These are phyloP conservation scores for Gamsiella multidivaricata DNA, from an alignment of 192 early-diverging fungal genomes.

Conservation along the genomic window DNA sequence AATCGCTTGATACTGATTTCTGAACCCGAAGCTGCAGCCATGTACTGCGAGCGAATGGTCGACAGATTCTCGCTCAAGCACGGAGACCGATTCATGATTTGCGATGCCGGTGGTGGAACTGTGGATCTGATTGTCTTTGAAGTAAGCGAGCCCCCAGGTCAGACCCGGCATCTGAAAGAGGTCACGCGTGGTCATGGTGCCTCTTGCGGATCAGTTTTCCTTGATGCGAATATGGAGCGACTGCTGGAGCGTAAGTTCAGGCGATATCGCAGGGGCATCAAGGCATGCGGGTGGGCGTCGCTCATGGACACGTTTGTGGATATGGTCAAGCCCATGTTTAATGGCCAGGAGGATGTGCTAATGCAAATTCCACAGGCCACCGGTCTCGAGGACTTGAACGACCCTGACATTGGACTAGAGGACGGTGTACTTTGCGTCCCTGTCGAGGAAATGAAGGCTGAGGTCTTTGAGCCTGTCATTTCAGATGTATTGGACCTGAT, in stretches of 20 bases:
- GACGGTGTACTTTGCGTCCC: slow-evolving; percentile 58
- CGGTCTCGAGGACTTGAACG: slow-evolving; percentile 57
- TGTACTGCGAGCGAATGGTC: slow-evolving; percentile 65
- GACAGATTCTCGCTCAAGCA: slow-evolving; percentile 54
- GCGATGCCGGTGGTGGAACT: slow-evolving; percentile 62
- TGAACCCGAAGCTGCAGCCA: slow-evolving; percentile 65
- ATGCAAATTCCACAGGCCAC: slow-evolving; percentile 63
- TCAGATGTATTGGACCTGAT: slow-evolving; percentile 44
- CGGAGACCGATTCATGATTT: slow-evolving; percentile 58
- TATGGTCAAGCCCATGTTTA: slow-evolving; percentile 49
- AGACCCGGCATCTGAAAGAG: slow-evolving; percentile 55
- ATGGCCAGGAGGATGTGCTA: slow-evolving; percentile 58
- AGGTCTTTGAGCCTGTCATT: slow-evolving; percentile 52
- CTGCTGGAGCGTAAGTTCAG: slow-evolving; percentile 51
- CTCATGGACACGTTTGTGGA: slow-evolving; percentile 58
- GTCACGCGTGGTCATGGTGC: slow-evolving; percentile 60
- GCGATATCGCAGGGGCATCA: slow-evolving; percentile 50
- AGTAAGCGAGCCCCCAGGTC: slow-evolving; percentile 42
- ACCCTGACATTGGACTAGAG: slow-evolving; percentile 57
- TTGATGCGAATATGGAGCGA: slow-evolving; percentile 59
- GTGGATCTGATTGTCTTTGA: slow-evolving; percentile 60
- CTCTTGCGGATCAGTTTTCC: slow-evolving; percentile 56
- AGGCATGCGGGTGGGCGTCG: slow-evolving; percentile 56
- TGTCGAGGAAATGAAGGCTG: slow-evolving; percentile 55
- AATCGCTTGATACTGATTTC: slow-evolving; percentile 62